Evolutionary conservation across 2,329 filamentous ascomycete species (phyloP).

Genomic region (Amphichorda felina): DNA sequence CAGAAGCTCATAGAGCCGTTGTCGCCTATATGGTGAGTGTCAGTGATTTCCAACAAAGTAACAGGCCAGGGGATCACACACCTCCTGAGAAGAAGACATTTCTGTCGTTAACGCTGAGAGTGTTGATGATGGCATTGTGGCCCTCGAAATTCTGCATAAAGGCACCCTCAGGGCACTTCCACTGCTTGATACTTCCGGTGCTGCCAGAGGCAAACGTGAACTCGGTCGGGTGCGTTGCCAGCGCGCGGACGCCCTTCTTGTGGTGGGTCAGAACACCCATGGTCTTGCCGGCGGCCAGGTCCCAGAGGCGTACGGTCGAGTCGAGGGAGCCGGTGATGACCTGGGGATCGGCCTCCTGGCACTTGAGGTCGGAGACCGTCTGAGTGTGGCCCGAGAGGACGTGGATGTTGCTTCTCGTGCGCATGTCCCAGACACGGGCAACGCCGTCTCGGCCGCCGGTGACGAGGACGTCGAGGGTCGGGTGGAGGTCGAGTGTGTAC

Average conservation of each 20-base stretch:
- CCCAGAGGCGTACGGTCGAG: constrained; percentile 84
- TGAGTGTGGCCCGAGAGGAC: constrained; percentile 84
- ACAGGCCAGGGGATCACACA: constrained; percentile 10
- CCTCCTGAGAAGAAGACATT: constrained; percentile 89
- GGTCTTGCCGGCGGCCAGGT: constrained; percentile 88
- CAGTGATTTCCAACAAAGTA: not conserved
- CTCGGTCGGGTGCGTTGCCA: constrained; percentile 78
- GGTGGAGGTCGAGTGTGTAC: constrained; percentile 86
- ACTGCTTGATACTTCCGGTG: constrained; percentile 93
- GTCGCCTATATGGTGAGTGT: constrained; percentile 37
- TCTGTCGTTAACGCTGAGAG: constrained; percentile 83
- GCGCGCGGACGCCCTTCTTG: constrained; percentile 87
- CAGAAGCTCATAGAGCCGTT: constrained; percentile 96
- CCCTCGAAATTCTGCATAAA: constrained; percentile 99
- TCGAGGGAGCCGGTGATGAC: constrained; percentile 91
- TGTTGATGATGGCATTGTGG: constrained; percentile 94
- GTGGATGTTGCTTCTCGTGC: constrained; percentile 89
- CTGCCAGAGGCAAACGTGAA: constrained; percentile 94
- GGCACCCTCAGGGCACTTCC: constrained; percentile 94
- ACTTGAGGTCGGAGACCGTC: constrained; percentile 80
- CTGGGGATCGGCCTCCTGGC: constrained; percentile 93
- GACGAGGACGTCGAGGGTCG: constrained; percentile 85
- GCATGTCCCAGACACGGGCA: constrained; percentile 96
- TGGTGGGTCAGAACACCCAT: constrained; percentile 96
- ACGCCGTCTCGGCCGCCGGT: constrained; percentile 93